Base-by-base conservation (phyloP, 495 filamentous ascomycete genomes). In the Bathelium albidoporum region DNA sequence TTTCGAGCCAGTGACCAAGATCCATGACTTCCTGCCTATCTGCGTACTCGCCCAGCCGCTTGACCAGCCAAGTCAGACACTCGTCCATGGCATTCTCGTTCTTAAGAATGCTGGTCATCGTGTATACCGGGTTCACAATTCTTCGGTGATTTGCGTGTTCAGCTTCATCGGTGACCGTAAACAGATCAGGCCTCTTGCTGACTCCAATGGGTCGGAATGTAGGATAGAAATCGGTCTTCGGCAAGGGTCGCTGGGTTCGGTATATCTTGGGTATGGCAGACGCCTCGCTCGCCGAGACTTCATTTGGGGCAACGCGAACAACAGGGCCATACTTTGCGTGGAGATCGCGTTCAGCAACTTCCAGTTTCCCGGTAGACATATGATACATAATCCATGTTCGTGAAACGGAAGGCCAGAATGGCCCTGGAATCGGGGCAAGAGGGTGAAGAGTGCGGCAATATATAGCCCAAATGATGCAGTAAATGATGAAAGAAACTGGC, bases 61-160 rank as follows among this genome's bases (percentile, higher is more conserved):
- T 45, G 14, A 70, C 39, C 22, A 72, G 70, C 28, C 70, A 5
- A 2, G 72, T 59, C 28, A 66, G 72, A 53, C 72, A 74, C 12
- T 31, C 34, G 39, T 75, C 68, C 24, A 74, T 62, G 45, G 67
- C 69, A 7, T 66, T 63, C 55, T 77, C 74, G 9, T 70, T 67
- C 32, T 75, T 64, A 2, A 75, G 55, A 29, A 72, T 66, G 52
- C 69, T 73, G 2, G 65, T 60, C 71, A 76, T 73, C 1, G 67
- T 67, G 62, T 76, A 76, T 9, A 72, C 52, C 59, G 64, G 36
- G 58, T 70, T 74, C 14, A 74, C 71, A 20, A 76, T 76, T 11
- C 67, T 63, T 24, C 71, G 69, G 31, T 70, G 72, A 34, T 70
- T 58, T 7, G 66, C 64, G 62, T 76, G 71, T 22, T 62, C 44